These are phyloP conservation scores for Nigrospora oryzae DNA, from an alignment of 2,329 filamentous ascomycete genomes.

Conservation along the genomic window DNA sequence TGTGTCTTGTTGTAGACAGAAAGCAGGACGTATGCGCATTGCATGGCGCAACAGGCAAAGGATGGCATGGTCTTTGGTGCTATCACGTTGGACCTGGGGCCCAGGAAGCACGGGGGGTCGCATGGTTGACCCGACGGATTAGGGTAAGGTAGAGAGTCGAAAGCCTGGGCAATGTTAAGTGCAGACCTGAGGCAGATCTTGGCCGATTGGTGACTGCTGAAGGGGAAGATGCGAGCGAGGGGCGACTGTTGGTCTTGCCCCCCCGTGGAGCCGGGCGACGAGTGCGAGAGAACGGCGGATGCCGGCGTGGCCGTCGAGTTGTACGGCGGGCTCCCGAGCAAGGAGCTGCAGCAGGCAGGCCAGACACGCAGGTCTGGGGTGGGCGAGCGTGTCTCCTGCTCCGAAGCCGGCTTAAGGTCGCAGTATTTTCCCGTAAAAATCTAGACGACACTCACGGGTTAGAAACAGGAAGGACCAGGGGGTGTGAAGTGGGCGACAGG, in stretches of 20 bases:
- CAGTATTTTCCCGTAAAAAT: conserved; percentile 37
- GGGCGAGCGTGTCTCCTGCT: conserved; percentile 8
- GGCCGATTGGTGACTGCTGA: conserved; percentile 35
- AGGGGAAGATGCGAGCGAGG: conserved; percentile 25
- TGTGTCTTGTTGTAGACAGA: conserved; percentile 33
- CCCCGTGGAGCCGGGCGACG: neutral
- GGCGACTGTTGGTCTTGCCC: conserved; percentile 1
- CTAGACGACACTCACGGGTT: neutral
- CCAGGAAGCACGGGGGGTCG: conserved; percentile 24
- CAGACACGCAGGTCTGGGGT: conserved; percentile 20
- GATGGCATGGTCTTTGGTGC: conserved; percentile 35
- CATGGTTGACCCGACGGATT: conserved; percentile 26
- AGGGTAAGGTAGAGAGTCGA: conserved; percentile 36
- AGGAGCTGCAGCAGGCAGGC: conserved; percentile 25
- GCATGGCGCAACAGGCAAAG: conserved; percentile 37
- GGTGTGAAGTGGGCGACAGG: neutral
- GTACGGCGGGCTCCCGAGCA: conserved; percentile 12
- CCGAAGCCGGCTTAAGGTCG: conserved; percentile 29
- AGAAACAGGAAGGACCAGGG: neutral
- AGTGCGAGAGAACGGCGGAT: no score
- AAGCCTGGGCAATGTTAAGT: conserved; percentile 36
- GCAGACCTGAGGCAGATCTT: conserved; percentile 40
- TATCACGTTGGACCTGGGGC: conserved; percentile 25
- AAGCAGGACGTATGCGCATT: conserved; percentile 32
- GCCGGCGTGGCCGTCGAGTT: conserved; percentile 1